Base-by-base conservation (phyloP, 371 early-diverging fungal species). In the Mucor saturninus region DNA sequence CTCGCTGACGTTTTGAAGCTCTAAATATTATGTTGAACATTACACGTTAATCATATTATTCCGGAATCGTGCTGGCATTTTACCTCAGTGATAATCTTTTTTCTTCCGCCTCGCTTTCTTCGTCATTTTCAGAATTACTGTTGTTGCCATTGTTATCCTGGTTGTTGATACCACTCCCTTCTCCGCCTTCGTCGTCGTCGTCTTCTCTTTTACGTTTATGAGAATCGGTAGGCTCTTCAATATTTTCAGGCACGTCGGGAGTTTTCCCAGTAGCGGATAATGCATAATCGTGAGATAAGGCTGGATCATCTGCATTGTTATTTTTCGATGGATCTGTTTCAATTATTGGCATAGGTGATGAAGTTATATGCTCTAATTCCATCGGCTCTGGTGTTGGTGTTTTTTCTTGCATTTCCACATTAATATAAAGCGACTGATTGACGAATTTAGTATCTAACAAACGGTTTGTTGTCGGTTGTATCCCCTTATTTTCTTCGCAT, bases 1-100 rank as follows among this genome's bases (percentile, higher is more conserved):
- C 83, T 3, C 75, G 68, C 29, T 83, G 82, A 1, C 87, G 77
- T 46, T 84, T 85, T n/a, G 84, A 86, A n/a, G 85, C 74, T 63
- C 87, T 86, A 59, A 13, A 32, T 37, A n/a, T 28, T 2, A 13
- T 30, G 14, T 9, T 50, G 40, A n/a, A 50, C 11, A 13, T 30
- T 30, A 28, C 30, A 14, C 2, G 6, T 50, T 10, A 13, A 11
- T 2, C 8, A 29, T 7, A 13, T 30, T 5, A 50, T 28, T 1
- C 30, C 21, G 21, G 21, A 21, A 21, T 21, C 21, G 21, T 21
- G 21, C 21, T 21, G 21, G 48, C 28, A 30, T 30, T 50, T 30
- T 50, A 86, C 87, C 86, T 75, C 45, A 84, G 64, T 5, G 80
- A 76, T 2, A 81, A 66, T 53, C 83, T 64, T 54, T 82, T 83